Evolutionary conservation across 1,284 basidiomycete species (phyloP), one percentile per base, ranked within the genome.

Genomic region (Moniliophthora roreri): DNA sequence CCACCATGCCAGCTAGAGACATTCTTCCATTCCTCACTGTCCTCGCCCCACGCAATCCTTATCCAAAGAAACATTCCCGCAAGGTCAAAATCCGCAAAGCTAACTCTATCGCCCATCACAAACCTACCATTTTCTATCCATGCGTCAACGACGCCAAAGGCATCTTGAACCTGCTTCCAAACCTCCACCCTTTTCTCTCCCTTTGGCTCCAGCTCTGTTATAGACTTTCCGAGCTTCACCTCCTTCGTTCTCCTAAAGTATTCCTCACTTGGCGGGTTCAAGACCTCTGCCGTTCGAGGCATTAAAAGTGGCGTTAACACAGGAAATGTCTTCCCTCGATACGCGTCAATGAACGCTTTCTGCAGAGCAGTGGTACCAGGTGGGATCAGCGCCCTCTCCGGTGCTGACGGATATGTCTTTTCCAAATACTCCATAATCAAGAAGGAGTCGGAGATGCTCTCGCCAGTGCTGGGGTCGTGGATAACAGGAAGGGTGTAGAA

Each of bases 1-100:
- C 54, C 51, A 16, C 41, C 36, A 38, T 56, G 35, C 54, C 51
- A 56, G 20, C n/a, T 50, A 35, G 18, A 34, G 10, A 56, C 48
- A 38, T 46, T 24, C n/a, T 41, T 52, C 51, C 51, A 56, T 23
- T 52, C 47, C 38, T 50, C 36, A 28, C 54, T 63, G 18, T 59
- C 51, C 3, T 42, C 44, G 1, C 52, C 62, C 28, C 53, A 48
- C 15, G 61, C 57, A 9, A 51, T 20, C 47, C 66, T 66, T 36
- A 69, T 57, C 66, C 64, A 66, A 8, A 42, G 50, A 32, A 75
- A 37, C 60, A 60, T 67, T 1, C 53, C 62, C 2, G 56, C 68
- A 9, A 71, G 56, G 13, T 63, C 28, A 35, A 64, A 56, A 49
- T 75, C 74, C 2, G 65, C 72, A 51, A 66, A 74, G 6, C 66